phyloP scores from a whole-genome alignment of 306 rosid genomes.

The Lathyrus sativus region DNA sequence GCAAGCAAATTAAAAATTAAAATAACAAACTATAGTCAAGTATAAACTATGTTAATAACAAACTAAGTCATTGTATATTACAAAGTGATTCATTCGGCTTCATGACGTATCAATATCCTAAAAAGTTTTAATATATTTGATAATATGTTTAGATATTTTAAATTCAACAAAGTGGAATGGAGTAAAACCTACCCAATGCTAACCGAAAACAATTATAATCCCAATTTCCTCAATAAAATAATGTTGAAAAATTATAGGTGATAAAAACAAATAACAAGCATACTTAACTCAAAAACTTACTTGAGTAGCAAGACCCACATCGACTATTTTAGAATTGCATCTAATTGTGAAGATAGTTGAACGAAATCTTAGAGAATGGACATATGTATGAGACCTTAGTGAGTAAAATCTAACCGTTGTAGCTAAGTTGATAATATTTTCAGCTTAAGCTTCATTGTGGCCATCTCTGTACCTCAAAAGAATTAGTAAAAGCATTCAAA shows the following conservation, averaged over 20 bases:
- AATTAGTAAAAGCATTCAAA: background rate
- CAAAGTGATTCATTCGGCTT: constrained; percentile 28
- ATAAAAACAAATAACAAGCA: constrained; percentile 24
- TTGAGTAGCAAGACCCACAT: constrained; percentile 92
- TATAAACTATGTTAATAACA: constrained; percentile 36
- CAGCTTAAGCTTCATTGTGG: constrained; percentile 57
- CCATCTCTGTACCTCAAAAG: no score
- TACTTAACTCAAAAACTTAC: constrained; percentile 57
- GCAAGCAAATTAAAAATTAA: constrained; percentile 43
- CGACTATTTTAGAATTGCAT: constrained; percentile 90
- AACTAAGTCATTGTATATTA: constrained; percentile 24
- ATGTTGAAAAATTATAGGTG: constrained; percentile 25
- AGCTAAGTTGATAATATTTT: constrained; percentile 62
- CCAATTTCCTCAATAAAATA: constrained; percentile 28
- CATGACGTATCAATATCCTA: constrained; percentile 18
- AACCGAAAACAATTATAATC: constrained; percentile 26
- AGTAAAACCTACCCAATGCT: constrained; percentile 29
- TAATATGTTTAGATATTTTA: constrained; percentile 9
- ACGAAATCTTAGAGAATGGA: constrained; percentile 92
- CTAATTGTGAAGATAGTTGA: constrained; percentile 90
- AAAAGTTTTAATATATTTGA: constrained; percentile 35
- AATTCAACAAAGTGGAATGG: background rate
- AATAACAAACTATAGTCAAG: constrained; percentile 33
- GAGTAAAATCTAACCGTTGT: constrained; percentile 94
- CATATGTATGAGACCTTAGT: constrained; percentile 74